Conservation (phyloP, 257 asterid genomes). For the Prunella vulgaris region DNA sequence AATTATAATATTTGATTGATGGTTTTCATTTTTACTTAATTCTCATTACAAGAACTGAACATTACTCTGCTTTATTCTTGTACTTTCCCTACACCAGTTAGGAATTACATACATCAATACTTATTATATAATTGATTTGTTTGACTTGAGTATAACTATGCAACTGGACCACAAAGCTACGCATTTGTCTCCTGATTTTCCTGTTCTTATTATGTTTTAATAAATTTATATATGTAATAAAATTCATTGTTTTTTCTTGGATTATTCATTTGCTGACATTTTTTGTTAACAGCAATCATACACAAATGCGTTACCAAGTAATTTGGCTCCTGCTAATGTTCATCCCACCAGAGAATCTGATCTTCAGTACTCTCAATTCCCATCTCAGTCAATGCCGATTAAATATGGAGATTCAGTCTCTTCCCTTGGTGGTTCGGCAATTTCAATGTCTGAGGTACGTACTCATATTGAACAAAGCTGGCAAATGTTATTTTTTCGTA, state of each 20-base stretch:
- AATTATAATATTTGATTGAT: neutral
- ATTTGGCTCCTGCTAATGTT: constrained; percentile 51
- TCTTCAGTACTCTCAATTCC: constrained; percentile 67
- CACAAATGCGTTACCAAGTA: constrained; percentile 60
- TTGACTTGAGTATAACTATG: neutral
- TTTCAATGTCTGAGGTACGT: constrained; percentile 94
- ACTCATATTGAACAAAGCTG: constrained; percentile 17
- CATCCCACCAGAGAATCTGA: constrained; percentile 74
- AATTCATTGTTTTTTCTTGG: neutral
- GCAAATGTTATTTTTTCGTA: neutral
- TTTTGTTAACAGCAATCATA: constrained; percentile 48
- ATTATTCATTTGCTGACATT: constrained; percentile 14
- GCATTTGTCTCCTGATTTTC: no score
- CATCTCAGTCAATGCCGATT: constrained; percentile 55
- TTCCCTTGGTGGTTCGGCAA: constrained; percentile 52
- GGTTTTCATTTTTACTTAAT: neutral
- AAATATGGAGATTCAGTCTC: constrained; percentile 62
- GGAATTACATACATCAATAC: neutral
- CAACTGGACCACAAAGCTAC: neutral
- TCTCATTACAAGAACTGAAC: neutral
- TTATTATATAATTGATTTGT: neutral
- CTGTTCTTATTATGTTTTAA: neutral
- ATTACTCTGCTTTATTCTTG: neutral
- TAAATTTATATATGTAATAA: neutral
- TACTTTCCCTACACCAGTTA: neutral